phyloP scores from a whole-genome alignment of 148 eudicot species.

The Camellia lanceoleosa region DNA sequence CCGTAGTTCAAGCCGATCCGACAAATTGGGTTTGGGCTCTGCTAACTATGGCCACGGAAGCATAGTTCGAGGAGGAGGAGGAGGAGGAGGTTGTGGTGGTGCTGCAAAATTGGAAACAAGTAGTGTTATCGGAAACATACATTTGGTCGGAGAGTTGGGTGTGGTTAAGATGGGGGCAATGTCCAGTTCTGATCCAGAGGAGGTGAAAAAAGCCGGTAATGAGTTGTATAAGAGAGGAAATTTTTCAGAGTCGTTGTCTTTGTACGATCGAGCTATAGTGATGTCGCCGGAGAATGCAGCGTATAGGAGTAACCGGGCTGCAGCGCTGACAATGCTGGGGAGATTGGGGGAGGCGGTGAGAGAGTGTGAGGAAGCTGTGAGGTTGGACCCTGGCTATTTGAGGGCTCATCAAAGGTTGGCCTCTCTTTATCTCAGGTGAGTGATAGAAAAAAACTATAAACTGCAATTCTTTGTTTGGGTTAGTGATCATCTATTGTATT shows the following conservation, averaged over 20 bases:
- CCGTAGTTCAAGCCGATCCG: slow-evolving; percentile 11
- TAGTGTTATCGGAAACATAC: not conserved
- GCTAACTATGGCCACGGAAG: slow-evolving; percentile 52
- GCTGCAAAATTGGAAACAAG: slow-evolving; percentile 1
- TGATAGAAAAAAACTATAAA: not conserved
- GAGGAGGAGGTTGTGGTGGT: slow-evolving; percentile 12
- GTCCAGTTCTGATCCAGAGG: slow-evolving; percentile 29
- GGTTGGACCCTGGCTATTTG: slow-evolving; percentile 29
- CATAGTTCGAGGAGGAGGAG: slow-evolving; percentile 35
- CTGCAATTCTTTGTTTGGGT: not conserved
- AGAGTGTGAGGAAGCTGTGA: slow-evolving; percentile 44
- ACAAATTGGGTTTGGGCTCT: slow-evolving; percentile 26
- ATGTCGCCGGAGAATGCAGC: slow-evolving; percentile 40
- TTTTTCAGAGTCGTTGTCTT: slow-evolving; percentile 28
- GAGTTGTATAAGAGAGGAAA: slow-evolving; percentile 41
- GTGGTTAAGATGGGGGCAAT: slow-evolving; percentile 2
- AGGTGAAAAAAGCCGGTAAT: slow-evolving; percentile 43
- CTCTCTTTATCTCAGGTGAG: slow-evolving; percentile 41
- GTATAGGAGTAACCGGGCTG: slow-evolving; percentile 40
- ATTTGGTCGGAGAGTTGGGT: slow-evolving; percentile 4
- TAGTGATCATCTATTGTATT: not conserved
- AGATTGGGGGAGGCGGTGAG: slow-evolving; percentile 38
- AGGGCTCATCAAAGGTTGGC: slow-evolving; percentile 50
- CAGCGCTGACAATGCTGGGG: slow-evolving; percentile 44
- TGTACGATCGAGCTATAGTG: slow-evolving; percentile 41